Percentiles rank a stretch among this genome's conserved stretches.
Evolutionary conservation across 2,329 filamentous ascomycete genomes (phyloP).

Genomic region (Penicillium hordei): DNA sequence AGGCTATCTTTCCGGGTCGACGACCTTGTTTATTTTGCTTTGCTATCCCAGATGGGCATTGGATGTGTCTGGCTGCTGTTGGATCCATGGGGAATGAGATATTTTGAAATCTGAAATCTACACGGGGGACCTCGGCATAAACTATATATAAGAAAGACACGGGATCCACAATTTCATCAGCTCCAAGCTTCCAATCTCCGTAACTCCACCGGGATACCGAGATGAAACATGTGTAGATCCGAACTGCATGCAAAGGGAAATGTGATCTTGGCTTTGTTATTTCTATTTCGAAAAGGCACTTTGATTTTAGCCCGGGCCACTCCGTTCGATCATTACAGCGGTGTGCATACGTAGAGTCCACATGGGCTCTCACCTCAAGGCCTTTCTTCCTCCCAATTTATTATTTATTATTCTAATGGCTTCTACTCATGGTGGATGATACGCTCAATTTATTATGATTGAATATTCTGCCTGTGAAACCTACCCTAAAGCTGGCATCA

Average conservation of each 20-base stretch:
- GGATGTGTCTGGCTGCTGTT: background rate
- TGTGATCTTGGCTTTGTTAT: background rate
- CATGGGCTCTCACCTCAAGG: background rate
- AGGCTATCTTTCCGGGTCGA: conserved; percentile 8
- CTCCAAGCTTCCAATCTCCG: background rate
- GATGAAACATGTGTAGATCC: background rate
- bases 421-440: background rate
- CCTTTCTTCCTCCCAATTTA: background rate
- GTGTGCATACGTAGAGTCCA: background rate
- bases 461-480: background rate
- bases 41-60: background rate
- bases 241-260: background rate
- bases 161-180: background rate
- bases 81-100: background rate
- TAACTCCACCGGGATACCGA: background rate
- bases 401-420: background rate
- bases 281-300: background rate
- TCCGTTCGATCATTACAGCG: background rate
- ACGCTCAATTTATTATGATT: background rate
- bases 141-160: background rate
- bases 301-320: background rate
- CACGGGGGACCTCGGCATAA: background rate
- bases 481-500: background rate
- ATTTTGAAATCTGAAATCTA: background rate
- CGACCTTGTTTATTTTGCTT: conserved; percentile 5